Conservation (phyloP, 805 yeast genomes). For the Wickerhamomyces rabaulensis region DNA sequence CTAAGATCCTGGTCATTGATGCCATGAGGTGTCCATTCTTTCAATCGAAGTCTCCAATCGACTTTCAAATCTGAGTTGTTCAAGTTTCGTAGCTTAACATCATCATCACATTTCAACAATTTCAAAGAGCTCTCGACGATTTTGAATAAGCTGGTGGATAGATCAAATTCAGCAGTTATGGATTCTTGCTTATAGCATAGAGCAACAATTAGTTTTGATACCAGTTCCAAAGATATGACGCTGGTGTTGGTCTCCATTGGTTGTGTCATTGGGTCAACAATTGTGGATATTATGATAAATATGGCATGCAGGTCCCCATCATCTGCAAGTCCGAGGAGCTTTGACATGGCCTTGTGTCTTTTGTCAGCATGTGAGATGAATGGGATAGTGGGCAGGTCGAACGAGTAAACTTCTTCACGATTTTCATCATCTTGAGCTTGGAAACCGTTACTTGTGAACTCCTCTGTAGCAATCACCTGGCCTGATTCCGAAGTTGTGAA, state of each 20-base stretch:
- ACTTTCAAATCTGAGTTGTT: slow-evolving; percentile 33
- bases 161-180: slow-evolving; percentile 29
- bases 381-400: slow-evolving; percentile 23
- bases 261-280: slow-evolving; percentile 64
- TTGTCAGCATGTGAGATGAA: slow-evolving; percentile 22
- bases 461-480: neutral
- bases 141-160: slow-evolving; percentile 26
- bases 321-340: slow-evolving; percentile 20
- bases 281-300: slow-evolving; percentile 27
- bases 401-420: slow-evolving; percentile 26
- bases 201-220: slow-evolving; percentile 43
- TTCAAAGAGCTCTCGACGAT: slow-evolving; percentile 34
- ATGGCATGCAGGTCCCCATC: slow-evolving; percentile 11
- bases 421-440: slow-evolving; percentile 10
- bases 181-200: slow-evolving; percentile 25
- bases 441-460: neutral
- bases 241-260: slow-evolving; percentile 54
- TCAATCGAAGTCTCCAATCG: slow-evolving; percentile 28
- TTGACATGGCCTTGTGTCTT: slow-evolving; percentile 27
- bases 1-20: slow-evolving; percentile 33
- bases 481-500: neutral
- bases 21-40: slow-evolving; percentile 34
- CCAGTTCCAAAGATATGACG: slow-evolving; percentile 49
- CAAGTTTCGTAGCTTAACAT: slow-evolving; percentile 32
- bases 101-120: slow-evolving; percentile 38